phyloP scores from a whole-genome alignment of 2,329 filamentous ascomycete genomes.

The Hymenotorrendiella dingleyae region DNA sequence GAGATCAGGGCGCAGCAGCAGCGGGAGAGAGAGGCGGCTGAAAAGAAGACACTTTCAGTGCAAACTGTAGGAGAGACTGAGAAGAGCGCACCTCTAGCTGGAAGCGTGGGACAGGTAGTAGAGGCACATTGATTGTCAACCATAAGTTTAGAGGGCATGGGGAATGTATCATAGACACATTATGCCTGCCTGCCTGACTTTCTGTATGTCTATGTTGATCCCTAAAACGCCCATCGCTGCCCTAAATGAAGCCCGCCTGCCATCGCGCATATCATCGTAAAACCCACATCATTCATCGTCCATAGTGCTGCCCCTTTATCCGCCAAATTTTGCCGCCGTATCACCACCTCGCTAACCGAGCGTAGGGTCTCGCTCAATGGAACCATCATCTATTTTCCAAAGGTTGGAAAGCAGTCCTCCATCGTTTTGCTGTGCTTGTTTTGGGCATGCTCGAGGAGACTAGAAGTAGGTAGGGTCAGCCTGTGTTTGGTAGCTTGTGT shows the following conservation, averaged over 20 bases:
- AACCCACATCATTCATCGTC: not conserved
- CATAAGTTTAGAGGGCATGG: too few relatives aligned
- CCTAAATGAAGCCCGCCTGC: constrained; percentile 6
- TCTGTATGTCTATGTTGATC: constrained; percentile 15
- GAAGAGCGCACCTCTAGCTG: constrained; percentile 19
- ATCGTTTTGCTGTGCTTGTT: constrained; percentile 75
- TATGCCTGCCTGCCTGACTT: constrained; percentile 8
- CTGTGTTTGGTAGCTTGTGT: too few relatives aligned
- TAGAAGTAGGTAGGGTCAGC: too few relatives aligned
- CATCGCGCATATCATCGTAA: constrained; percentile 7
- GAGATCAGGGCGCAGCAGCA: constrained; percentile 55
- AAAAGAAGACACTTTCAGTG: too few relatives aligned
- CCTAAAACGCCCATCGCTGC: constrained; percentile 23
- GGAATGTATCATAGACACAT: constrained; percentile 14
- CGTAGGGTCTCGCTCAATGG: too few relatives aligned
- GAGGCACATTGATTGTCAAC: too few relatives aligned
- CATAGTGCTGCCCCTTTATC: too few relatives aligned
- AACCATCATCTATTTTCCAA: constrained; percentile 20
- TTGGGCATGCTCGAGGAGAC: constrained; percentile 62
- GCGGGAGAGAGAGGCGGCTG: constrained; percentile 32
- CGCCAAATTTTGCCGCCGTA: not conserved
- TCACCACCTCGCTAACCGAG: not conserved
- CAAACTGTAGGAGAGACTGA: constrained; percentile 14
- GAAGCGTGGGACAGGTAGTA: constrained; percentile 28
- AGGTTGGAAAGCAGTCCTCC: constrained; percentile 63